phyloP scores from a whole-genome alignment of 169 alveolate species.

The Eimeria acervulina region DNA sequence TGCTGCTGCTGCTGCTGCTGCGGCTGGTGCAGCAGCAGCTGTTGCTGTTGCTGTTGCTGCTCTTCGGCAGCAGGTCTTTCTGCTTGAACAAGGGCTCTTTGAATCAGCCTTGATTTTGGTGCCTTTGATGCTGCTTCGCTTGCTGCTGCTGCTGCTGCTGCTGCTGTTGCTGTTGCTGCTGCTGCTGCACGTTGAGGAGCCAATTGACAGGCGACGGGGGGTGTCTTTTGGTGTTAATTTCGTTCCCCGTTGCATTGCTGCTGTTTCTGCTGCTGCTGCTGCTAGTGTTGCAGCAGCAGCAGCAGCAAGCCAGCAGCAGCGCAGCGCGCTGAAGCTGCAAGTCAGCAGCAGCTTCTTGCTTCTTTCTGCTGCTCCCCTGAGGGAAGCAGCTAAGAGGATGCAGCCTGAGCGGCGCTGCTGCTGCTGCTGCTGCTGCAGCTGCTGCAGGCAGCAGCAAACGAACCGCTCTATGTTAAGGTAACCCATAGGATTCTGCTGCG shows the following conservation, averaged over 20 bases:
- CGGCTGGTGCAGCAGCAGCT: neutral
- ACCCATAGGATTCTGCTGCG: slow-evolving; percentile 22
- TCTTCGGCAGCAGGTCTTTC: neutral
- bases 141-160: slow-evolving; percentile 49
- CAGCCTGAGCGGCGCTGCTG: neutral
- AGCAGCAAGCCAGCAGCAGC: slow-evolving; percentile 33
- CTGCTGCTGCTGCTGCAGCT: slow-evolving; percentile 63
- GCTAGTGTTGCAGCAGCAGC: neutral
- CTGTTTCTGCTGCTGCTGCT: slow-evolving; percentile 9
- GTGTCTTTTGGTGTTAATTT: neutral
- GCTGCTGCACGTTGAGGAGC: neutral
- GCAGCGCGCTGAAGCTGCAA: neutral
- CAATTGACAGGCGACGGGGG: neutral
- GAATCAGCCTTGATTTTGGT: neutral
- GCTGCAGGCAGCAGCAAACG: slow-evolving; percentile 16
- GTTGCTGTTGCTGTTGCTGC: neutral
- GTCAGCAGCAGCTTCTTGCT: neutral
- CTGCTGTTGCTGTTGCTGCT: slow-evolving; percentile 9
- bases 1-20: slow-evolving; percentile 13
- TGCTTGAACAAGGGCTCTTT: neutral
- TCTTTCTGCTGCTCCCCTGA: neutral
- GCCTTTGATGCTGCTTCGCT: neutral
- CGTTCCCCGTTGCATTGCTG: neutral
- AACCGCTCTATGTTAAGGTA: slow-evolving; percentile 13
- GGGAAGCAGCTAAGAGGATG: neutral